A percentile compares a stretch with the other conserved stretches of the same genome.
phyloP scores from a whole-genome alignment of 2,329 filamentous ascomycete species.

The Beauveria brongniartii region DNA sequence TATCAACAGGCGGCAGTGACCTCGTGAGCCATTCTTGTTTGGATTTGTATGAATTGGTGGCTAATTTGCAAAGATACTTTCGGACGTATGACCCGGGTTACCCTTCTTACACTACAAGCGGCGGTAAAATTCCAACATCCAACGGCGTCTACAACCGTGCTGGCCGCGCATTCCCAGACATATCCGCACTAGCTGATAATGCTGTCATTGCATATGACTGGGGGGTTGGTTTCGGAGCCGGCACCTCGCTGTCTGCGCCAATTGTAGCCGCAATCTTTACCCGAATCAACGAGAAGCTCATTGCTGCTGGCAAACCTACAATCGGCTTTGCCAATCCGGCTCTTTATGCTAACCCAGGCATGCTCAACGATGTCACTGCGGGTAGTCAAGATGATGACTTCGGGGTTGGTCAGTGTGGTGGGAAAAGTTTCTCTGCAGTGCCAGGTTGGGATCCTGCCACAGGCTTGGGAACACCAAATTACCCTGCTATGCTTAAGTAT shows the following conservation, averaged over 20 bases:
- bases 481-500: neutral
- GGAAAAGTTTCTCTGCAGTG: neutral
- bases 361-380: neutral
- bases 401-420: neutral
- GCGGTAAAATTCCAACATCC: slow-evolving; percentile 27
- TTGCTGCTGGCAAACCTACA: slow-evolving; percentile 25
- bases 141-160: slow-evolving; percentile 28
- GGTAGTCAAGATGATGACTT: neutral
- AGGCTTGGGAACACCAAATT: neutral
- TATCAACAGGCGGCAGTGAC: slow-evolving; percentile 37
- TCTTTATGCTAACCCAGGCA: neutral
- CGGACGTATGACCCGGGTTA: slow-evolving; percentile 28
- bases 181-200: slow-evolving; percentile 36
- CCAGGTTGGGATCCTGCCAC: neutral
- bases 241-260: slow-evolving; percentile 13
- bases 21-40: neutral
- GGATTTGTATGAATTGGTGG: too few relatives aligned
- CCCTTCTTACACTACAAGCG: slow-evolving; percentile 20
- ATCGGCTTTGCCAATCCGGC: slow-evolving; percentile 24
- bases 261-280: slow-evolving; percentile 15
- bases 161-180: slow-evolving; percentile 31
- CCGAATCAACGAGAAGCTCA: slow-evolving; percentile 13
- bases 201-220: slow-evolving; percentile 18
- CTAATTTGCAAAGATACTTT: slow-evolving; percentile 19
- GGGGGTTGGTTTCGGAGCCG: slow-evolving; percentile 23